These are phyloP conservation scores for Volutella citrinella DNA, from an alignment of 2,329 filamentous ascomycete genomes.

Conservation along the genomic window DNA sequence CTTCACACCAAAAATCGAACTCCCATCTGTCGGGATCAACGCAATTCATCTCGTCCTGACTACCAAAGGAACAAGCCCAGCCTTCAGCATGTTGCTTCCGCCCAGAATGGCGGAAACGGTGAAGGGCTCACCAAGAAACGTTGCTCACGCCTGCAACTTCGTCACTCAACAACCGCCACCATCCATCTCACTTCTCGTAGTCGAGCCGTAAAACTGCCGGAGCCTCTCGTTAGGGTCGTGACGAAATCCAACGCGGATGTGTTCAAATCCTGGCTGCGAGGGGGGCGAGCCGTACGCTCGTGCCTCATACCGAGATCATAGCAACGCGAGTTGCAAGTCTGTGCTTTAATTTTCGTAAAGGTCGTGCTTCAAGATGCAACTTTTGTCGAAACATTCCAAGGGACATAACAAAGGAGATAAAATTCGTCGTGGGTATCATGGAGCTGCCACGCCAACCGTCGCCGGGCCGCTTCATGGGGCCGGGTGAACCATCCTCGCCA, in stretches of 20 bases:
- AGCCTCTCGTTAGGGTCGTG: constrained; percentile 18
- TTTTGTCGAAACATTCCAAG: constrained; percentile 27
- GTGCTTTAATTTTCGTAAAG: constrained; percentile 29
- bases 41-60: constrained; percentile 37
- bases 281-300: too few species aligned
- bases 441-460: constrained; percentile 39
- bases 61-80: constrained; percentile 32
- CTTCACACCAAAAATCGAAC: constrained; percentile 25
- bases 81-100: constrained; percentile 21
- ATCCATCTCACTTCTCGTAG: constrained; percentile 24
- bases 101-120: constrained; percentile 10
- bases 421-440: constrained; percentile 41
- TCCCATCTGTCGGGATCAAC: constrained; percentile 32
- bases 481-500: constrained; percentile 23
- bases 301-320: constrained; percentile 22
- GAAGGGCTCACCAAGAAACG: constrained; percentile 11
- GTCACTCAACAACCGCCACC: constrained; percentile 26
- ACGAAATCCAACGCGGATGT: constrained; percentile 30
- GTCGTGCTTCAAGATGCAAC: constrained; percentile 29
- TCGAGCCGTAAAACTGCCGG: constrained; percentile 22
- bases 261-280: constrained; percentile 27
- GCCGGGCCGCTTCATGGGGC: constrained; percentile 18
- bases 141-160: too few species aligned
- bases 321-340: constrained; percentile 28
- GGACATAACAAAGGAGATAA: constrained; percentile 25